phyloP scores from a whole-genome alignment of 2,329 filamentous ascomycete species.

The Trichophyton equinum region DNA sequence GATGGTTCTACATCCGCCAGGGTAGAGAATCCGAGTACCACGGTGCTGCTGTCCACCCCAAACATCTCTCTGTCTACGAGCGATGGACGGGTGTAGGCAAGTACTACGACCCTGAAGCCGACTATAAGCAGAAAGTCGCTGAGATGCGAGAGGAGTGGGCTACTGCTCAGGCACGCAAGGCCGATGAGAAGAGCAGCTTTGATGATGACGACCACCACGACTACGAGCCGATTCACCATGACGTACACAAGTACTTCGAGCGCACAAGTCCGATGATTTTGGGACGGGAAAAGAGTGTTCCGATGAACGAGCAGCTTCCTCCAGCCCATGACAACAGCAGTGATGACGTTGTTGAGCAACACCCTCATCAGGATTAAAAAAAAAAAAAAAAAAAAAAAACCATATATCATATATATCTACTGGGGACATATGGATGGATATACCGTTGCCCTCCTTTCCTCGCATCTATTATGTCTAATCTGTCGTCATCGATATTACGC shows the following conservation, averaged over 20 bases:
- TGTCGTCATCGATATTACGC: neutral
- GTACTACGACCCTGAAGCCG: slow-evolving; percentile 67
- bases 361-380: neutral
- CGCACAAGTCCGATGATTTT: slow-evolving; percentile 28
- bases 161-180: slow-evolving; percentile 34
- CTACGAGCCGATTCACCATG: slow-evolving; percentile 36
- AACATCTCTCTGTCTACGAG: slow-evolving; percentile 83
- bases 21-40: slow-evolving; percentile 76
- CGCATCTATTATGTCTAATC: neutral
- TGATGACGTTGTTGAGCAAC: neutral
- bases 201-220: slow-evolving; percentile 31
- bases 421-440: too few relatives aligned
- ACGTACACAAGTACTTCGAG: slow-evolving; percentile 44
- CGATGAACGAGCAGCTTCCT: slow-evolving; percentile 4
- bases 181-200: slow-evolving; percentile 37
- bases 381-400: too few relatives aligned
- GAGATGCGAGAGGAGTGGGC: slow-evolving; percentile 60
- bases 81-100: slow-evolving; percentile 65
- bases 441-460: neutral
- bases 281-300: slow-evolving; percentile 7
- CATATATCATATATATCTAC: neutral
- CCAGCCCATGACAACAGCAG: slow-evolving; percentile 1
- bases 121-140: slow-evolving; percentile 71
- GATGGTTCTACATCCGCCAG: slow-evolving; percentile 74
- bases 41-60: slow-evolving; percentile 79